Percentiles rank a stretch among this genome's conserved stretches.
These are phyloP conservation scores for Nemania sp. DNA, from an alignment of 2,329 filamentous ascomycete genomes.

Conservation along the genomic window DNA sequence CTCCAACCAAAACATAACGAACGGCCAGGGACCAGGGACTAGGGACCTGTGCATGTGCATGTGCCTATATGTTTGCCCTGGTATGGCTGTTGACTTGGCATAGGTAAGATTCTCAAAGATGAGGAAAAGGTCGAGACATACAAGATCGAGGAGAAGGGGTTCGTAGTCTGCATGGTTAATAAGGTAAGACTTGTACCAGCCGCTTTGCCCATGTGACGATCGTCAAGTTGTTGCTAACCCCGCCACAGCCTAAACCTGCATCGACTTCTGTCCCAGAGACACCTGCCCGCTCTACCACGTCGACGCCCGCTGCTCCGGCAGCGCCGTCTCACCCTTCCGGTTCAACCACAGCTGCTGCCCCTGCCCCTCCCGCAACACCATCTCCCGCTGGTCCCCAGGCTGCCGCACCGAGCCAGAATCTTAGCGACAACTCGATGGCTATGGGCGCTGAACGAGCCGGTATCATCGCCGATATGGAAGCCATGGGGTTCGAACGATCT, in stretches of 20 bases:
- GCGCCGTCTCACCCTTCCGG: slow-evolving; percentile 59
- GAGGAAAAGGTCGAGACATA: slow-evolving; percentile 96
- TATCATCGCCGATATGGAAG: slow-evolving; percentile 92
- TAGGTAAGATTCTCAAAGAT: slow-evolving; percentile 98
- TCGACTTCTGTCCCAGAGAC: slow-evolving; percentile 72
- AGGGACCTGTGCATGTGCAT: neutral
- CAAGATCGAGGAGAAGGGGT: slow-evolving; percentile 99
- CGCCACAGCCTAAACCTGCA: slow-evolving; percentile 77
- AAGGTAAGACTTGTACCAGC: slow-evolving; percentile 72
- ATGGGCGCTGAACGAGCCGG: slow-evolving; percentile 85
- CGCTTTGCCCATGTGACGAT: neutral
- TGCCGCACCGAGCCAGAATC: slow-evolving; percentile 60
- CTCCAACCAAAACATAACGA: slow-evolving; percentile 49
- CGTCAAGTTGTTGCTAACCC: slow-evolving; percentile 20
- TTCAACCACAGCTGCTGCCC: slow-evolving; percentile 57
- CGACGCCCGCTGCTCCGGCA: slow-evolving; percentile 63
- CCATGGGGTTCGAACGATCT: slow-evolving; percentile 91
- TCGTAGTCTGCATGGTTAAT: slow-evolving; percentile 97
- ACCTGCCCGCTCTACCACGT: slow-evolving; percentile 65
- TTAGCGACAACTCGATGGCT: slow-evolving; percentile 83
- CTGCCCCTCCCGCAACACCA: slow-evolving; percentile 65
- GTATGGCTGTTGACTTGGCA: slow-evolving; percentile 44
- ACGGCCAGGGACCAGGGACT: neutral
- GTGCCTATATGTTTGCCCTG: slow-evolving; percentile 7
- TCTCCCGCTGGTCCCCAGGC: slow-evolving; percentile 61